Evolutionary conservation across 768 basidiomycete genomes (phyloP).

Genomic region (Kwoniella bestiolae): DNA sequence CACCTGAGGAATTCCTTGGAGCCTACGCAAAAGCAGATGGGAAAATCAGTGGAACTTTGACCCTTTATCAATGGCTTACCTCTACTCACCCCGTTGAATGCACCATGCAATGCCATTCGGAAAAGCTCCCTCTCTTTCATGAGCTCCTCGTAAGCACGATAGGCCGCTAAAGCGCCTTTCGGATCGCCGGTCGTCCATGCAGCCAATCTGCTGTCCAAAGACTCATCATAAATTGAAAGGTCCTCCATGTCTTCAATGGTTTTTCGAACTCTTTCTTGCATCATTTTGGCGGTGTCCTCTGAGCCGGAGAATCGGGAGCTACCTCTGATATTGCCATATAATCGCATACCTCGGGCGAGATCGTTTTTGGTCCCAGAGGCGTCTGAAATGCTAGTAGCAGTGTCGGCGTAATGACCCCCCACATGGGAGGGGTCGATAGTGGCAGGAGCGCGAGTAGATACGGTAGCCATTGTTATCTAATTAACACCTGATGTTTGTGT

Average conservation of each 20-base stretch:
- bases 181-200: not conserved
- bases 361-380: not conserved
- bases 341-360: not conserved
- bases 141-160: not conserved
- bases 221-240: not conserved
- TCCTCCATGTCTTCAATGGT: not conserved
- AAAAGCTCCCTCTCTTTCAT: not conserved
- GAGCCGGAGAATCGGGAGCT: not conserved
- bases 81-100: too few relatives aligned
- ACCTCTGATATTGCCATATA: not conserved
- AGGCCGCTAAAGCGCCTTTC: not conserved
- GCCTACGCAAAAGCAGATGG: not conserved
- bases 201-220: not conserved
- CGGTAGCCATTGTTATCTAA: slow-evolving; percentile 2
- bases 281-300: not conserved
- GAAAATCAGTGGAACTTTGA: too few relatives aligned
- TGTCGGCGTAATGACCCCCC: not conserved
- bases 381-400: not conserved
- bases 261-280: not conserved
- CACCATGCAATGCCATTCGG: not conserved
- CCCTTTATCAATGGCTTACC: too few relatives aligned
- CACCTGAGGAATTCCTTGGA: not conserved
- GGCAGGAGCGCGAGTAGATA: slow-evolving; percentile 6
- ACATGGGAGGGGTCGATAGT: not conserved
- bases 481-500: too few relatives aligned